phyloP scores from a whole-genome alignment of 2,329 filamentous ascomycete species.

The Scedosporium apiospermum region DNA sequence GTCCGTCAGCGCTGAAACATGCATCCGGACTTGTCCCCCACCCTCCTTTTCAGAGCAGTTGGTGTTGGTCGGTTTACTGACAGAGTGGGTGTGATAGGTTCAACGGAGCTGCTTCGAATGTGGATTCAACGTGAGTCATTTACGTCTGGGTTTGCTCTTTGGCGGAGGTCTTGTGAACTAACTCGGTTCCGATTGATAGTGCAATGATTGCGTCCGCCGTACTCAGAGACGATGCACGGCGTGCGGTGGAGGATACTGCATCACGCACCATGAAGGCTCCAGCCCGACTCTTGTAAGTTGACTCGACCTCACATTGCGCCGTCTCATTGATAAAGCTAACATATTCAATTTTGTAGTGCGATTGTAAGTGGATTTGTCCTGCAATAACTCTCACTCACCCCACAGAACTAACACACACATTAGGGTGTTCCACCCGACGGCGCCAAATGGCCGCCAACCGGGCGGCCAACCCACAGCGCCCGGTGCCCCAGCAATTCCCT shows the following conservation, averaged over 20 bases:
- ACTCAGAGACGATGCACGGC: conserved; percentile 63
- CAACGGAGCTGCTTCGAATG: conserved; percentile 77
- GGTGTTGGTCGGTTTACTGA: neutral
- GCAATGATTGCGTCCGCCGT: conserved; percentile 61
- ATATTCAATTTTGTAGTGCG: conserved; percentile 5
- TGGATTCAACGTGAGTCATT: conserved; percentile 58
- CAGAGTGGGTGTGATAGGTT: conserved; percentile 32
- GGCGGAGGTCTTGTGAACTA: too few species aligned
- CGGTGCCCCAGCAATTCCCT: neutral
- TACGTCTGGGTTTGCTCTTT: neutral
- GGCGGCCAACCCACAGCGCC: neutral
- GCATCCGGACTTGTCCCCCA: neutral
- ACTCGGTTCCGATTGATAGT: conserved; percentile 35
- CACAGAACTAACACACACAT: neutral
- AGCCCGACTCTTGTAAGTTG: conserved; percentile 49
- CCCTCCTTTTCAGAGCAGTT: neutral
- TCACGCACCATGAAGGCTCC: conserved; percentile 74
- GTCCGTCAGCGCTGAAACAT: conserved; percentile 1
- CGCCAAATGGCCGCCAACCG: neutral
- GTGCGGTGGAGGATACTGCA: conserved; percentile 75
- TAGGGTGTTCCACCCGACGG: conserved; percentile 6
- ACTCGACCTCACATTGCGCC: neutral
- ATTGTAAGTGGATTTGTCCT: conserved; percentile 11
- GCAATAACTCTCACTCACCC: neutral
- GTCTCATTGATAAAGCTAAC: conserved; percentile 37